Percentiles rank a stretch among this genome's conserved stretches.
Conservation (phyloP, 176 grass and related monocot species). For the Juncus inflexus region DNA sequence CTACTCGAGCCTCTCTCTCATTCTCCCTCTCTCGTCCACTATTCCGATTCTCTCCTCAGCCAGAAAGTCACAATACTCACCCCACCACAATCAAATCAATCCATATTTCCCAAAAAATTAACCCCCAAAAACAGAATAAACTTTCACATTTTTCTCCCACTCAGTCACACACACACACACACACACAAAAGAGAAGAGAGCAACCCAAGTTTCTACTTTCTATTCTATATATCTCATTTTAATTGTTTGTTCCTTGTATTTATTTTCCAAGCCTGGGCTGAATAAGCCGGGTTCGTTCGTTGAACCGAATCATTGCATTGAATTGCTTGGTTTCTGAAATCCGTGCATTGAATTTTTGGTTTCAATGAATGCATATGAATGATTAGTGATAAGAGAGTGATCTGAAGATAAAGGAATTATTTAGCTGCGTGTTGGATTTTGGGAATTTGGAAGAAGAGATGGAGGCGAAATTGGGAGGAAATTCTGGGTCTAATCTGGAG, state of each 20-base stretch:
- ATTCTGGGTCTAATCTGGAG: constrained; percentile 26
- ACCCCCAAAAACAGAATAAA: constrained; percentile 1
- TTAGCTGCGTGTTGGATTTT: constrained; percentile 4
- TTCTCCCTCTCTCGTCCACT: constrained; percentile 22
- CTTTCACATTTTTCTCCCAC: constrained; percentile 13
- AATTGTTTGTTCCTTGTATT: too few species aligned
- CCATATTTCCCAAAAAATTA: neutral
- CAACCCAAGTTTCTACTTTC: neutral
- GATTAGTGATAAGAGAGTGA: too few species aligned
- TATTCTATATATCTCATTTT: too few species aligned
- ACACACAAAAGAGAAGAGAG: neutral
- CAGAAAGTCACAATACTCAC: constrained; percentile 12
- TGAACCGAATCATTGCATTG: constrained; percentile 7
- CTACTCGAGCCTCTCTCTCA: constrained; percentile 19
- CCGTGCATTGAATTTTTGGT: constrained; percentile 12
- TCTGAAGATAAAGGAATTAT: neutral
- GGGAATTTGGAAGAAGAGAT: constrained; percentile 1
- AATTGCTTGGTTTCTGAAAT: constrained; percentile 12
- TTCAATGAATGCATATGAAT: neutral
- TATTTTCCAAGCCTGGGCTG: constrained; percentile 7
- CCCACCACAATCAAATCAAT: constrained; percentile 23
- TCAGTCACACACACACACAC: constrained; percentile 6
- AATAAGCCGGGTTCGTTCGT: neutral
- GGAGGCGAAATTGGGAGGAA: constrained; percentile 11
- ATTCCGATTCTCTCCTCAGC: constrained; percentile 22